Conservation (phyloP, 805 yeast species). For the Sugiyamaella smithiae region DNA sequence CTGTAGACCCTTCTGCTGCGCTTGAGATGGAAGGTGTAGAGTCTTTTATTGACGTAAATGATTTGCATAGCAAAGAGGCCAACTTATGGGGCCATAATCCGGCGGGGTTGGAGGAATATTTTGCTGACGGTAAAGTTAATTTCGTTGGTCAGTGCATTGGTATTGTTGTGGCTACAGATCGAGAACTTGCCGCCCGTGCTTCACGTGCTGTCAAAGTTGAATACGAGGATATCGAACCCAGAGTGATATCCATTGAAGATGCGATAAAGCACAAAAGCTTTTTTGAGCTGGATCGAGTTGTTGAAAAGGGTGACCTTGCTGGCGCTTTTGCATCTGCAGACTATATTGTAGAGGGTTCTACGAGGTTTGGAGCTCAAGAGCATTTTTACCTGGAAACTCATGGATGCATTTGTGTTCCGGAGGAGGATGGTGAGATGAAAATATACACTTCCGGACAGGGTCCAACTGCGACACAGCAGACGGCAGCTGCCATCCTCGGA, state of each 20-base stretch:
- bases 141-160: constrained; percentile 47
- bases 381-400: constrained; percentile 50
- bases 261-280: constrained; percentile 42
- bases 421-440: constrained; percentile 47
- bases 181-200: constrained; percentile 43
- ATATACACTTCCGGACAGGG: constrained; percentile 45
- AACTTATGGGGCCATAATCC: constrained; percentile 45
- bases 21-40: constrained; percentile 42
- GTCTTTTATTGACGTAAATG: constrained; percentile 43
- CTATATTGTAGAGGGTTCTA: constrained; percentile 38
- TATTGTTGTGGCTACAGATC: constrained; percentile 39
- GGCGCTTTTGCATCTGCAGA: constrained; percentile 36
- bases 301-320: constrained; percentile 43
- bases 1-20: constrained; percentile 41
- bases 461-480: constrained; percentile 45
- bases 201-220: constrained; percentile 42
- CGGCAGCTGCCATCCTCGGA: constrained; percentile 43
- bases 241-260: constrained; percentile 42
- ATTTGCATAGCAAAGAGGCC: constrained; percentile 37
- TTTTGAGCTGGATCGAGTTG: constrained; percentile 37
- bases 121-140: constrained; percentile 43
- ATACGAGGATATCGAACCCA: constrained; percentile 41
- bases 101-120: constrained; percentile 44
- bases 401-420: constrained; percentile 44
- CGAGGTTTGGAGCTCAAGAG: constrained; percentile 47